A percentile compares a stretch with the other conserved stretches of the same genome.
These are phyloP conservation scores for Cudoniella acicularis DNA, from an alignment of 495 filamentous ascomycete species.

Conservation along the genomic window DNA sequence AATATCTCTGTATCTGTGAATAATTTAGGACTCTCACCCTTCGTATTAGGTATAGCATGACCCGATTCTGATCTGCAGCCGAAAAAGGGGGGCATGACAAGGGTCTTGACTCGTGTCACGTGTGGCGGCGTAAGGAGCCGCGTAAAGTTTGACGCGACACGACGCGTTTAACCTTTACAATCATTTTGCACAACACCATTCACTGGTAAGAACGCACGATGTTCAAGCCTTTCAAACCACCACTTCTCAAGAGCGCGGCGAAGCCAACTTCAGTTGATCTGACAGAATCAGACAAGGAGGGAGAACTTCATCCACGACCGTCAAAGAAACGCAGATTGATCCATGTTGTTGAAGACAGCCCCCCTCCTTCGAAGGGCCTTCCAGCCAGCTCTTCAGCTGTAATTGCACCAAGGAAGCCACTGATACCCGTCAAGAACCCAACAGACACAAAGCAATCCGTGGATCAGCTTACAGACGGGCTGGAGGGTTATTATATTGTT, in stretches of 20 bases:
- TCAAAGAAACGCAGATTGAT: slow-evolving; percentile 24
- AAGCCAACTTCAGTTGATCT: slow-evolving; percentile 13
- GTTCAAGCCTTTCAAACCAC: slow-evolving; percentile 28
- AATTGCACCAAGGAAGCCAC: slow-evolving; percentile 35
- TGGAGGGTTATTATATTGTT: slow-evolving; percentile 61
- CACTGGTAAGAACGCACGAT: too few relatives aligned
- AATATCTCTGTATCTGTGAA: too few relatives aligned
- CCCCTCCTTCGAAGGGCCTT: neutral
- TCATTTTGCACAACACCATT: too few relatives aligned
- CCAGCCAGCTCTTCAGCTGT: slow-evolving; percentile 11
- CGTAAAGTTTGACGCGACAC: too few relatives aligned
- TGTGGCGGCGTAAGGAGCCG: too few relatives aligned
- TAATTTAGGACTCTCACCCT: too few relatives aligned
- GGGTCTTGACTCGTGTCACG: too few relatives aligned
- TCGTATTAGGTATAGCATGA: too few relatives aligned
- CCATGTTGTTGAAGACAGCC: slow-evolving; percentile 16
- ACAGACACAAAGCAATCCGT: slow-evolving; percentile 8
- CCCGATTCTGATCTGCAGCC: too few relatives aligned
- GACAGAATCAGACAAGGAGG: slow-evolving; percentile 10
- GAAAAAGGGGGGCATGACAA: too few relatives aligned
- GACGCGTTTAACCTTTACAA: too few relatives aligned
- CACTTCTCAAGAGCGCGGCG: slow-evolving; percentile 14
- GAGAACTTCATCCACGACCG: slow-evolving; percentile 7
- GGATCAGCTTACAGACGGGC: slow-evolving; percentile 7
- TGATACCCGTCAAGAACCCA: slow-evolving; percentile 37